These are phyloP conservation scores for Puccinia polysora DNA, from an alignment of 1,284 basidiomycete species.

Conservation along the genomic window DNA sequence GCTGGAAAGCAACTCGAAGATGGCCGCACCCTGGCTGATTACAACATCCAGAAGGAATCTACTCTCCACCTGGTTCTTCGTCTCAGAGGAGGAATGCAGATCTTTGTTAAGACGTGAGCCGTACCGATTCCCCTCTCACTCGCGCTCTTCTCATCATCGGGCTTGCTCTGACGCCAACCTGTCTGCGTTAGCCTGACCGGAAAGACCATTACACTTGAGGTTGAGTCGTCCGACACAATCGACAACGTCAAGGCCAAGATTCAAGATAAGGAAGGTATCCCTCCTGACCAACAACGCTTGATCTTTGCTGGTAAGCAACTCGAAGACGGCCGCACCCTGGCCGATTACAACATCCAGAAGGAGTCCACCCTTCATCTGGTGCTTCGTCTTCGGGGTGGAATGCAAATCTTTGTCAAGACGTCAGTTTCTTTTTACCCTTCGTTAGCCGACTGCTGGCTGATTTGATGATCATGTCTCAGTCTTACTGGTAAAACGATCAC, in stretches of 20 bases:
- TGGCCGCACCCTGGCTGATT: conserved; percentile 59
- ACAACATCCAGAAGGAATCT: conserved; percentile 93
- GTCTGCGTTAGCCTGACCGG: conserved; percentile 98
- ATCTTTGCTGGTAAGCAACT: conserved; percentile 84
- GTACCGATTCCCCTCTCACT: neutral
- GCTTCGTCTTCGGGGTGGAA: conserved; percentile 64
- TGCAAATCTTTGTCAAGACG: conserved; percentile 97
- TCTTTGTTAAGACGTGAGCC: conserved; percentile 81
- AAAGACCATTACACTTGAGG: conserved; percentile 92
- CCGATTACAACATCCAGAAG: conserved; percentile 7
- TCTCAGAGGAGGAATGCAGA: conserved; percentile 63
- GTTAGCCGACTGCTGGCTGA: neutral
- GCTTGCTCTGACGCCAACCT: conserved; percentile 19
- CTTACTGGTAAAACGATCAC: conserved; percentile 7
- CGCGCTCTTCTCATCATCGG: neutral
- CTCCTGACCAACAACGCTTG: conserved; percentile 58
- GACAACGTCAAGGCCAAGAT: conserved; percentile 65
- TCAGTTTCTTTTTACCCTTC: conserved; percentile 49
- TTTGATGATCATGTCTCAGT: neutral
- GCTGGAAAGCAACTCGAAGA: conserved; percentile 57
- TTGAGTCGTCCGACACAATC: conserved; percentile 85
- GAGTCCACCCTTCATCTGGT: conserved; percentile 94
- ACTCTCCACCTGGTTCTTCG: conserved; percentile 94
- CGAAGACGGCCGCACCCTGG: conserved; percentile 46
- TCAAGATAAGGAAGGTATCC: conserved; percentile 67